Evolutionary conservation across 1,284 basidiomycete species (phyloP), one percentile per base, ranked within the genome.

Genomic region (Meripilus lineatus): DNA sequence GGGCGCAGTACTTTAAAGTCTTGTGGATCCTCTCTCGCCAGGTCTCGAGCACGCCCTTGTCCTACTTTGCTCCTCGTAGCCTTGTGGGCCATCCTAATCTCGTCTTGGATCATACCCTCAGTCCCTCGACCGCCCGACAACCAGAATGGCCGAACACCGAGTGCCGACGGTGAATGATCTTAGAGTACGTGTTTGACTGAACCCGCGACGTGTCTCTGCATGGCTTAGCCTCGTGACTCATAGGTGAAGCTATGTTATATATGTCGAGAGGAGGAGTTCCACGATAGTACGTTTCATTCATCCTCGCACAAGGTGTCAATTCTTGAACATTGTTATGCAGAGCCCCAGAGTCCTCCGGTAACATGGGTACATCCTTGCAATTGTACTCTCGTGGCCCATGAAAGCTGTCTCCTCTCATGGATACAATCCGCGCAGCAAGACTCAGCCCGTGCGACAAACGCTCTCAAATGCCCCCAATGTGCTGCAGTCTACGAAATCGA

Each of bases 391-490:
- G 67, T 90, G 33, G 86, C 87, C 2, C 88, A 90, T 62, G 83
- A 89, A 58, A 64, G 75, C 0, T 89, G 86, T 65, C 74, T 89
- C 17, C 72, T 88, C 24, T 74, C 79, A 47, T 89, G 87, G 87
- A 84, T 89, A 33, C 72, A 77, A 46, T 71, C 80, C 21, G 72
- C 84, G 5, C 81, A 87, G 53, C 65, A 71, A 30, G 76, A 70
- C 40, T 52, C 74, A 5, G 63, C 69, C 2, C 73, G 69, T 32
- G 70, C 76, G 14, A 58, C 67, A 2, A 81, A 82, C 52, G 81
- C 84, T 0, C 71, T 85, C 45, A 84, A 85, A 55, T 91, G 88
- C 55, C 87, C 88, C 0, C 88, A 89, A 52, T 90, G 87, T 50
- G 72, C 77, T 4, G 68, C 77, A 0, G 57, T 58, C 26, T 90